Evolutionary conservation across 208 protist species (phyloP).

Genomic region (Trypanosoma conorhini): DNA sequence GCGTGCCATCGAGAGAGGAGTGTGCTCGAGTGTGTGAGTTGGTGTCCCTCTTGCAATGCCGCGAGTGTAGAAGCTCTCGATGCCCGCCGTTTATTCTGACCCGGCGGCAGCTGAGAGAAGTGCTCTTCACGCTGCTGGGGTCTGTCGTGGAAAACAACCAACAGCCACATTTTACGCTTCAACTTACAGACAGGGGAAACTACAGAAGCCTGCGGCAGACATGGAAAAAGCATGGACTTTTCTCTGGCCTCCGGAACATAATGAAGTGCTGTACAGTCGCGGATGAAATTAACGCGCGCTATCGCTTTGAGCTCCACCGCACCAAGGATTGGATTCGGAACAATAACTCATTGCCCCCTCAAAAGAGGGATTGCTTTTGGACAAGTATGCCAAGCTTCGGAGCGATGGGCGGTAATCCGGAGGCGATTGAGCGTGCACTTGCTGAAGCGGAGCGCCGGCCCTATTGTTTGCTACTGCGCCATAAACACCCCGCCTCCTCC

Average conservation of each 20-base stretch:
- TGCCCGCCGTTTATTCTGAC: conserved; percentile 12
- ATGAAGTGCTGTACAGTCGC: no score
- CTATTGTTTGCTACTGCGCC: conserved; percentile 20
- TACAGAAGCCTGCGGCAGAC: background rate
- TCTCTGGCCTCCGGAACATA: background rate
- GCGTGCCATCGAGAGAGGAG: no score
- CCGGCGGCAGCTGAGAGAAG: background rate
- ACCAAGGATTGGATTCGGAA: background rate
- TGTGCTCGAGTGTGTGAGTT: no score
- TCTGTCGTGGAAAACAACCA: conserved; percentile 2
- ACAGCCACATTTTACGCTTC: background rate
- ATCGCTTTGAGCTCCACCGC: no score
- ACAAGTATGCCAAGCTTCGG: background rate
- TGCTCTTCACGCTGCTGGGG: background rate
- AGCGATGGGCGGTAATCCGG: background rate
- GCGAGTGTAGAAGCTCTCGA: no score
- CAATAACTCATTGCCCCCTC: no score
- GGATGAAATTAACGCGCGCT: no score
- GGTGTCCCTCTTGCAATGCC: no score
- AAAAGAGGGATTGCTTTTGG: conserved; percentile 2
- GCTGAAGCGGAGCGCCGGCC: conserved; percentile 6
- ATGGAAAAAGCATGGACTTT: background rate
- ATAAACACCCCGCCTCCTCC: background rate
- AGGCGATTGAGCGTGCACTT: background rate
- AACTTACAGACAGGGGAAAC: background rate